These are phyloP conservation scores for Lasiodiplodia citricola DNA, from an alignment of 2,329 filamentous ascomycete genomes.

Conservation along the genomic window DNA sequence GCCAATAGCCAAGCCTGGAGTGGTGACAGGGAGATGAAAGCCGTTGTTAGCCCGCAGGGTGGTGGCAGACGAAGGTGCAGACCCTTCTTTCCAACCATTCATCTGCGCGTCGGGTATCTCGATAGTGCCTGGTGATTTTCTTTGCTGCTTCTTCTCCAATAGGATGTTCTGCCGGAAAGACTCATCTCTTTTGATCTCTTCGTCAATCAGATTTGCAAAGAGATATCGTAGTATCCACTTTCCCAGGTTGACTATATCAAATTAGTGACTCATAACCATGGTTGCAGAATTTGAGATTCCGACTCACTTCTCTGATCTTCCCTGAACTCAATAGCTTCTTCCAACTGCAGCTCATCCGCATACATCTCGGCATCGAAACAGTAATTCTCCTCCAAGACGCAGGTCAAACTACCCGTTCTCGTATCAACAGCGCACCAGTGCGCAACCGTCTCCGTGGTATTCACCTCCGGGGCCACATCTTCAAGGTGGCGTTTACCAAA, in stretches of 20 bases:
- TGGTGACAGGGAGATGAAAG: constrained; percentile 64
- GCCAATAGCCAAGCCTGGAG: constrained; percentile 79
- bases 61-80: constrained; percentile 55
- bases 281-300: neutral
- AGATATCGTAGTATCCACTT: constrained; percentile 96
- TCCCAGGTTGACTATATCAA: constrained; percentile 80
- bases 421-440: constrained; percentile 98
- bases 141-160: constrained; percentile 64
- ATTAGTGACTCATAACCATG: constrained; percentile 29
- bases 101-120: constrained; percentile 57
- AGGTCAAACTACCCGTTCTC: constrained; percentile 87
- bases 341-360: constrained; percentile 81
- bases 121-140: constrained; percentile 67
- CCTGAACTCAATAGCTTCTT: constrained; percentile 77
- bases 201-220: constrained; percentile 86
- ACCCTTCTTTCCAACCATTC: constrained; percentile 51
- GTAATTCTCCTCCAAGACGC: constrained; percentile 90
- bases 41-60: constrained; percentile 65
- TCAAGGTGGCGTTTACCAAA: constrained; percentile 95
- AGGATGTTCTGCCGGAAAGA: constrained; percentile 72
- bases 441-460: constrained; percentile 85
- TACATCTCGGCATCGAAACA: constrained; percentile 99
- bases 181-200: constrained; percentile 85
- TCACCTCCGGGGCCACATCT: constrained; percentile 85
- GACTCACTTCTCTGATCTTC: constrained; percentile 89